These are phyloP conservation scores for Gnaphalium uliginosum DNA, from an alignment of 129 eudicot genomes.

Conservation along the genomic window DNA sequence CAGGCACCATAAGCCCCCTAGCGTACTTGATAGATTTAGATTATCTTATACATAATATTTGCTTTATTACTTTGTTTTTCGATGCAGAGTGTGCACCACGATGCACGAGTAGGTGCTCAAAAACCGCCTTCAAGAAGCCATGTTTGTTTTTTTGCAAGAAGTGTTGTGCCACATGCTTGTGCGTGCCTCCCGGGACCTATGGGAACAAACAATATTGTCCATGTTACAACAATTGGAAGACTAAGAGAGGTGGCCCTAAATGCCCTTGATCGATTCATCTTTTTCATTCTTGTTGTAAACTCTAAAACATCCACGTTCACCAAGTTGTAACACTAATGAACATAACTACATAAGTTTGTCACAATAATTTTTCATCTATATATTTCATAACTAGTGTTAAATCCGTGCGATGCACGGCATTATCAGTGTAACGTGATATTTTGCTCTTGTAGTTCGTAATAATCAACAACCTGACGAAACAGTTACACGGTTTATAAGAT, in stretches of 20 bases:
- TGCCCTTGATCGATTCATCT: neutral
- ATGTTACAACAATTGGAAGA: slow-evolving; percentile 63
- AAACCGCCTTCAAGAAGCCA: slow-evolving; percentile 59
- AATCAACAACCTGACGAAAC: too few relatives aligned
- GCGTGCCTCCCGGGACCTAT: slow-evolving; percentile 64
- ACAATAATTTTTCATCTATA: too few relatives aligned
- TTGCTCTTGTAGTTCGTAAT: too few relatives aligned
- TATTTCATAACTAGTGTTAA: too few relatives aligned
- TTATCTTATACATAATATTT: neutral
- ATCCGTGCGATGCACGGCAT: too few relatives aligned
- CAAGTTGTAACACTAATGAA: too few relatives aligned
- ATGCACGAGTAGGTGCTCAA: slow-evolving; percentile 54
- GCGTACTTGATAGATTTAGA: neutral
- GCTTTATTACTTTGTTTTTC: neutral
- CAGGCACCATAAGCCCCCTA: neutral
- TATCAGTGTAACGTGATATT: too few relatives aligned
- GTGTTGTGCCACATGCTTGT: slow-evolving; percentile 62
- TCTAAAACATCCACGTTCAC: too few relatives aligned
- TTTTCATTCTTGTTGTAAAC: neutral
- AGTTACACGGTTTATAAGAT: too few relatives aligned
- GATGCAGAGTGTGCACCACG: slow-evolving; percentile 41
- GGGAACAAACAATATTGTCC: slow-evolving; percentile 63
- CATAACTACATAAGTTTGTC: too few relatives aligned
- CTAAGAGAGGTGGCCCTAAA: slow-evolving; percentile 47
- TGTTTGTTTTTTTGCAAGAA: slow-evolving; percentile 58